Evolutionary conservation across 768 basidiomycete species (phyloP).

Genomic region (Mycena chlorophos): DNA sequence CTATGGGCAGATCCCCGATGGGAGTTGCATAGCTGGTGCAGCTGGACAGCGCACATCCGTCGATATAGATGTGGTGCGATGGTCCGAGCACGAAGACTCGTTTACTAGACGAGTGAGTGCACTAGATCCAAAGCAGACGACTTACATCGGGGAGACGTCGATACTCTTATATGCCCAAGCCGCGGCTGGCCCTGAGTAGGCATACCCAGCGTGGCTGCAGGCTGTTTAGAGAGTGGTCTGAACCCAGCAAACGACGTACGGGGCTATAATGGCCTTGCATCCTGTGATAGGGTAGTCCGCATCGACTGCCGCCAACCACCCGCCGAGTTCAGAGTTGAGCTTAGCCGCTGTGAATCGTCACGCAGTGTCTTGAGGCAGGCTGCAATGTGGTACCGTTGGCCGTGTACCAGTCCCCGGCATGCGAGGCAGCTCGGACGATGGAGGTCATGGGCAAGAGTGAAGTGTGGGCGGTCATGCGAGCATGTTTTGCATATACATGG

Average conservation of each 20-base stretch:
- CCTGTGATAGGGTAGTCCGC: conserved; percentile 63
- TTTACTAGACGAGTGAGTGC: conserved; percentile 51
- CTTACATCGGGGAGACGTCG: conserved; percentile 78
- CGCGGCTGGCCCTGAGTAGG: conserved; percentile 90
- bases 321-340: conserved; percentile 60
- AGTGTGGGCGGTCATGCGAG: background rate
- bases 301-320: conserved; percentile 63
- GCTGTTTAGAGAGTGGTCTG: conserved; percentile 1
- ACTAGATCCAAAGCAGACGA: conserved; percentile 17
- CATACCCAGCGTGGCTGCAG: conserved; percentile 89
- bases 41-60: conserved; percentile 83
- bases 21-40: conserved; percentile 84
- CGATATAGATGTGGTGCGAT: conserved; percentile 88
- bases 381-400: conserved; percentile 51
- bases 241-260: conserved; percentile 52
- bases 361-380: conserved; percentile 5
- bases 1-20: conserved; percentile 77
- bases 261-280: conserved; percentile 88
- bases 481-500: conserved; percentile 23
- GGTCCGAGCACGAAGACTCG: conserved; percentile 95
- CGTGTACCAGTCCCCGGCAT: conserved; percentile 92
- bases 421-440: conserved; percentile 59
- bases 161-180: conserved; percentile 96
- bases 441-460: background rate
- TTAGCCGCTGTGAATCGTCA: conserved; percentile 27